Evolutionary conservation across 1,139 yeast genomes (phyloP), one percentile per base, ranked within the genome.

Genomic region (Zygosaccharomyces sapae): DNA sequence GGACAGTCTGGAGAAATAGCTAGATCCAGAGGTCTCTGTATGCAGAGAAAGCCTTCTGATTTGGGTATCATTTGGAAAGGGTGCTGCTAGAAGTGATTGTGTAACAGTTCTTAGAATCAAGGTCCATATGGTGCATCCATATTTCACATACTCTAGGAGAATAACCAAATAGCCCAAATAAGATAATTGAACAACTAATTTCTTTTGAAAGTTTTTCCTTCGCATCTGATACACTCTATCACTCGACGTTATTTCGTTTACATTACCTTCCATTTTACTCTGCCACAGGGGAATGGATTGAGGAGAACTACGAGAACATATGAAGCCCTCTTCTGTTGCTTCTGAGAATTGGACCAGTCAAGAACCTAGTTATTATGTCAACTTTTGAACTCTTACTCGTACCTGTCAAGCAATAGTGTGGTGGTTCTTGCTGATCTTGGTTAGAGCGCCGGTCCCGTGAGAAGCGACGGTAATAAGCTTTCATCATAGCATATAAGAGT

Each of bases 81-180:
- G 72, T 9, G 61, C 56, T 3, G 65, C 36, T n/a, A 68, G 43
- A 2, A 67, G 43, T 1, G 63, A 55, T 27, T 70, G 72, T 1
- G 67, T 49, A 3, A 51, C 24, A 16, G 57, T 42, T 43, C 72
- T 51, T 19, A 62, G 34, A 7, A 56, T 4, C 6, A 64, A 38
- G 4, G 54, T 45, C 55, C 55, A 48, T 8, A 59, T 48, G 3
- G 55, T 53, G 13, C 61, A 52, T 9, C 62, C 66, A 48, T 50
- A 63, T 45, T 64, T 64, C 40, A 63, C 46, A 36, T 62, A 62
- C 37, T 60, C 56, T 34, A 60, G 36, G 5, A 56, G 45, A 18
- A 64, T 61, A 9, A 59, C 30, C 3, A 56, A 30, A 43, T 55
- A 60, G 0, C 66, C 66, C 20, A 64, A 43, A 19, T 55, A 46